Evolutionary conservation across 176 grass and related monocot species (phyloP), one percentile per base, ranked within the genome.

Genomic region (Aechmea fasciata): DNA sequence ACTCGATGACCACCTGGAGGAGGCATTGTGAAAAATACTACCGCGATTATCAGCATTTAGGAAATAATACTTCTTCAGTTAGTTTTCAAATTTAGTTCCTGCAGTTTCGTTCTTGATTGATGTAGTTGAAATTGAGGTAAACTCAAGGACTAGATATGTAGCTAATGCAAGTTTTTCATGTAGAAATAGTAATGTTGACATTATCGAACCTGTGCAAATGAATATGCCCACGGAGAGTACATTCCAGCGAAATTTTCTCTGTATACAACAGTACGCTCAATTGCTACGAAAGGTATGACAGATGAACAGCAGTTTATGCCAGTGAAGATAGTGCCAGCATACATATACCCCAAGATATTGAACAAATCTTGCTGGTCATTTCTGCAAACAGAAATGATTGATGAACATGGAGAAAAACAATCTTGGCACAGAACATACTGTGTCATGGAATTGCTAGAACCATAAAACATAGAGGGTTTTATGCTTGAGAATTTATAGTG

Each of bases 161-260:
- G 24, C 54, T 9, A 47, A 47, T 2, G 11, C 23, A 47, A 51
- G 2, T 12, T 47, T 18, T 19, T 12, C 26, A 41, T 48, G 57
- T 41, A 41, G 33, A 41, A 41, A 41, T 41, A 7, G 33, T 41
- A 6, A 8, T 7, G 33, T 41, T 41, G 33, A 7, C 33, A 41
- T 41, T 41, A 33, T 41, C 33, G 62, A 24, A 89, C 78, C 84
- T 87, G 87, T 26, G 87, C 87, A 61, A 96, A 83, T 4, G 84
- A 87, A 57, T 96, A 96, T 28, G 84, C 87, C 91, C 91, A 96
- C 29, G 79, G 79, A 49, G 91, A 89, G 72, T 94, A 94, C 90
- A 90, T 96, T 77, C 87, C 87, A 13, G 91, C 84, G 80, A 90
- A 96, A 9, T 81, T 96, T 53, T 96, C 91, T 62, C 87, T 81